A percentile compares a stretch with the other conserved stretches of the same genome.
These are phyloP conservation scores for Aureobasidium uvarum DNA, from an alignment of 2,329 filamentous ascomycete species.

Conservation along the genomic window DNA sequence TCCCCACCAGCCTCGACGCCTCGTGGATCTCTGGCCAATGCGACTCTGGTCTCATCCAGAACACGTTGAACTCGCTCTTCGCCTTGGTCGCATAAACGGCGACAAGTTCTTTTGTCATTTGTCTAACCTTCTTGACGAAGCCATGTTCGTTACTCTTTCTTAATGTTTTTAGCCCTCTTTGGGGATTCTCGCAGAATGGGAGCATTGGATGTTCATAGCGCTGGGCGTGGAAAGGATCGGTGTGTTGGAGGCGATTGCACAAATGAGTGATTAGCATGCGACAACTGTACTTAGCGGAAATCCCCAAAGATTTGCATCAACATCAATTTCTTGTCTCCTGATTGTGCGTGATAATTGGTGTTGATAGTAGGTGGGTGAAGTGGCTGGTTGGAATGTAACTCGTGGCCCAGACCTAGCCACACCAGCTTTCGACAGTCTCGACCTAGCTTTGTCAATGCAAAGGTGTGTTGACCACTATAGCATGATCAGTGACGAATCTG, in stretches of 20 bases:
- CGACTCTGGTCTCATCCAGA: constrained; percentile 37
- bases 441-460: background rate
- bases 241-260: constrained; percentile 17
- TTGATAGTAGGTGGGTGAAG: background rate
- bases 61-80: constrained; percentile 43
- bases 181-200: background rate
- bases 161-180: constrained; percentile 1
- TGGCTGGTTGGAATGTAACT: constrained; percentile 5
- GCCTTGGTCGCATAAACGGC: constrained; percentile 27
- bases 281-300: constrained; percentile 21
- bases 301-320: background rate
- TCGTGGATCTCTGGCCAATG: constrained; percentile 39
- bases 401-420: background rate
- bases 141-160: background rate
- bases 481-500: background rate
- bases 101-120: background rate
- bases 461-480: background rate
- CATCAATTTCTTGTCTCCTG: background rate
- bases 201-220: constrained; percentile 26
- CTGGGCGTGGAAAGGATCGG: constrained; percentile 14
- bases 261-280: constrained; percentile 22
- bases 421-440: background rate
- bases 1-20: constrained; percentile 39
- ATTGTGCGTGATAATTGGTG: background rate
- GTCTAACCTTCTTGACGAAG: constrained; percentile 17